Base-by-base conservation (phyloP, 352 stramenopile species). In the Phytophthora podocarpi region DNA sequence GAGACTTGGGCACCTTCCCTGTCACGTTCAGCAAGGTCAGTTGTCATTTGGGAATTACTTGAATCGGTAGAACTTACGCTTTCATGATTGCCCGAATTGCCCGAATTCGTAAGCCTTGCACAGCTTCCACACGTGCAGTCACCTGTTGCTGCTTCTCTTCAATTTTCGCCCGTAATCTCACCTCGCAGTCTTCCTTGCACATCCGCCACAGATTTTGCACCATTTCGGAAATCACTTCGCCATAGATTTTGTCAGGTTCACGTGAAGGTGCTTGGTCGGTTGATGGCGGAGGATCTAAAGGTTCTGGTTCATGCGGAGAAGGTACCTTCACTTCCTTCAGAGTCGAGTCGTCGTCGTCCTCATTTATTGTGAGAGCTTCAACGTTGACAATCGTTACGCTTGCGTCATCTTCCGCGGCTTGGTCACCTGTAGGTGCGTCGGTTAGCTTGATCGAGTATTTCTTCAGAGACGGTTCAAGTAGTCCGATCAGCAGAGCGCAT, bases 81-180 rank as follows among this genome's bases (percentile, higher is more conserved):
- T 90, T 49, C 45, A 93, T 74, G 54, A 95, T 84, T 35, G 68
- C 42, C 21, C 67, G 59, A 37, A 95, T 74, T 15, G 80, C 86
- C 1, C 72, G 72, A 12, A 63, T 55, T 3, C 84, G 80, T 39
- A 95, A 76, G n/a, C 59, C 50, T 59, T 90, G 82, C 7, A 82
- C 82, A 8, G 74, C 67, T 37, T 90, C 72, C 8, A 85, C 84
- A 1, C 85, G 79, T 21, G 65, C 60, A 13, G 72, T 76, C 20
- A 95, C 82, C 63, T 95, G 86, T 28, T 77, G 64, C 42, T 87
- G 63, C 53, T 95, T 95, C 39, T 95, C 86, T n/a, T 82, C 71
- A 55, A 93, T 88, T 67, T 93, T 95, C 6, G 64, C 59, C 24
- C 72, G 71, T 12, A 93, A 66, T 53, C 79, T 87, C 2, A 57